Evolutionary conservation across 768 basidiomycete genomes (phyloP), one percentile per base, ranked within the genome.

Genomic region (Leccinum boreale): DNA sequence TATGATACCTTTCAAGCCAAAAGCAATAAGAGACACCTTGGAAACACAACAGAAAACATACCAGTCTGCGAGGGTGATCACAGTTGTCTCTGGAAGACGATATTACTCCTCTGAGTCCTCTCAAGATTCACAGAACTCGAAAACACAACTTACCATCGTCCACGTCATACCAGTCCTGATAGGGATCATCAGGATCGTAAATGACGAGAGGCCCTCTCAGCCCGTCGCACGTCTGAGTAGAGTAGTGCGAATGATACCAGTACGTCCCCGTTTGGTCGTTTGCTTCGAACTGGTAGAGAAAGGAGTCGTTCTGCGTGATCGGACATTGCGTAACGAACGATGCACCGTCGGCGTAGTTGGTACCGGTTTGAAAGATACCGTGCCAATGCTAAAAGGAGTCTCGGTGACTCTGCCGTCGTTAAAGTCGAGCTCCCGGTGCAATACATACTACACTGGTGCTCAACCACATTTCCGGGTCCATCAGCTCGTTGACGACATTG

Each of bases 351-450:
- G 67, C 76, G 62, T 70, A 77, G 59, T 74, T 79, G 23, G 77
- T 75, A 2, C 69, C 65, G 3, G 73, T 67, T 59, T 84, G 82
- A 58, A 75, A 73, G 39, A 84, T 57, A 11, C 83, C 81, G 59
- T 84, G 83, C 82, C 81, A 84, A 61, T 84, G 82, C 82, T 84
- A 28, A 31, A 48, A 53, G 19, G 24, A 2, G 11, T 21, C 23
- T 64, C 10, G 55, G 24, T 39, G 17, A 39, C 0, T 31, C 31
- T 39, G 17, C 17, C 39, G 17, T n/a, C 8, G 39, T 36, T 36
- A 3, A 10, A 39, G n/a, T 17, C 9, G 9, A 39, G 17, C 7
- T 9, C 17, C 9, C 17, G 9, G 17, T 39, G 17, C 5, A n/a
- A 31, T 24, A 60, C 67, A 26, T 55, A 69, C 67, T 52, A 85